Evolutionary conservation across 192 early-diverging fungal species (phyloP).

Genomic region (Entomortierella lignicola): DNA sequence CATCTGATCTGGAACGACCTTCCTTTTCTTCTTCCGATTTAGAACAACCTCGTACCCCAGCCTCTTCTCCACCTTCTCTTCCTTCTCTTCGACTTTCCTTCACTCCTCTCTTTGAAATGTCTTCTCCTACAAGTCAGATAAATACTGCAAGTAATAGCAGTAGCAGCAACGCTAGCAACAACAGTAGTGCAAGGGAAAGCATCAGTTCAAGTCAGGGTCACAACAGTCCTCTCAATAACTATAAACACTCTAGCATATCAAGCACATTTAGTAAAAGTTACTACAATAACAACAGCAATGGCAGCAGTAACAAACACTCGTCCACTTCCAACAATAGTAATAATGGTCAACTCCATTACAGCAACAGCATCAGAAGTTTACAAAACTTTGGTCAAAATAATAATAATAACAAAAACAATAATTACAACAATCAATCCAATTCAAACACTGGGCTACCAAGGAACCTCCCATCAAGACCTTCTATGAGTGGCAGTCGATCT

Average conservation of each 20-base stretch:
- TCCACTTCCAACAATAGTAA: conserved; percentile 15
- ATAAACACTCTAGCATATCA: conserved; percentile 30
- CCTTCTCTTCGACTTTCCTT: conserved; percentile 44
- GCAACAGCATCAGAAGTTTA: conserved; percentile 31
- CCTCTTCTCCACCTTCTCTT: conserved; percentile 22
- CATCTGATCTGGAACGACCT: conserved; percentile 16
- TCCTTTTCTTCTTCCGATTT: conserved; percentile 10
- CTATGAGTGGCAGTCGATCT: conserved; percentile 12
- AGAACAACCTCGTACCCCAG: conserved; percentile 13
- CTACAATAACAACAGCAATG: too few relatives aligned
- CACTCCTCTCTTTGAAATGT: conserved; percentile 48
- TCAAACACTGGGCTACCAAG: conserved; percentile 13
- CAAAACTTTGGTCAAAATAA: conserved; percentile 5
- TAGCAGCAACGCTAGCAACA: too few relatives aligned
- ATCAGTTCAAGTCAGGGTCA: neutral
- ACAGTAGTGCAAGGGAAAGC: conserved; percentile 23
- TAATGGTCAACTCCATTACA: conserved; percentile 35
- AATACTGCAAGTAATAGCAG: too few relatives aligned
- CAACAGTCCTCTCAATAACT: neutral
- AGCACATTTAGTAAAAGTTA: neutral
- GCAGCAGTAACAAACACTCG: conserved; percentile 17
- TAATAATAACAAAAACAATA: conserved; percentile 11
- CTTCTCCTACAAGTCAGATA: conserved; percentile 25
- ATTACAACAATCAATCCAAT: conserved; percentile 3
- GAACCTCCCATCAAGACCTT: conserved; percentile 22